phyloP scores from a whole-genome alignment of 169 alveolate genomes.

The Besnoitia besnoiti region DNA sequence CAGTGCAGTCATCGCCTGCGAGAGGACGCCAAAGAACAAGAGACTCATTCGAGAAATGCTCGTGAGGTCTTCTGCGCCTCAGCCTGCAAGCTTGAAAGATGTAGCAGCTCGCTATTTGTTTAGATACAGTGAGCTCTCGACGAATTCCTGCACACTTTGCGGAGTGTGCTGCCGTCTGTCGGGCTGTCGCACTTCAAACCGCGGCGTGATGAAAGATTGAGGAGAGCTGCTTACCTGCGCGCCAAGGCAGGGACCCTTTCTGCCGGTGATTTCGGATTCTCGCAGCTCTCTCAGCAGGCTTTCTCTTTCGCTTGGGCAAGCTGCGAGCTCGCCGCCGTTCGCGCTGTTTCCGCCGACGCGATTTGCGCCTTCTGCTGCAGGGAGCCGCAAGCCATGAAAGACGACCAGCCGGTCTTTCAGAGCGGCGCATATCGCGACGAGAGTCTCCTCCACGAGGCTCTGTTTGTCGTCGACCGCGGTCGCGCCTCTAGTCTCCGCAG shows the following conservation, averaged over 20 bases:
- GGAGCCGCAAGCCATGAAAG: neutral
- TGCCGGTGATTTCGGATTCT: neutral
- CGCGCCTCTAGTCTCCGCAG: neutral
- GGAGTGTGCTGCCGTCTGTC: too few species aligned
- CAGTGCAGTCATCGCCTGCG: neutral
- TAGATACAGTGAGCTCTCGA: too few species aligned
- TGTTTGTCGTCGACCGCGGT: neutral
- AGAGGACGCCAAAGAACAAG: too few species aligned
- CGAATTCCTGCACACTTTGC: too few species aligned
- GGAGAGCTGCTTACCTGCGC: neutral
- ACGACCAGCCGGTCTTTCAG: neutral
- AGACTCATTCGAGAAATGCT: too few species aligned
- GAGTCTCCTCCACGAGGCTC: constrained; percentile 1
- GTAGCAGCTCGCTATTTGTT: too few species aligned
- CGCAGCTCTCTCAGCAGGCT: neutral
- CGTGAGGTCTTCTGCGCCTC: too few species aligned
- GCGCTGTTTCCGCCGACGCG: neutral
- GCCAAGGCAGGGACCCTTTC: neutral
- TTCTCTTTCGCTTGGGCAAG: neutral
- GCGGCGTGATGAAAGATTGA: too few species aligned
- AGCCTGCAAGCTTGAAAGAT: too few species aligned
- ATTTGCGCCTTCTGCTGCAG: neutral
- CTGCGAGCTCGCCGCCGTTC: neutral
- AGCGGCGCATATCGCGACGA: neutral
- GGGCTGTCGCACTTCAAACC: too few species aligned